Evolutionary conservation across 805 yeast species (phyloP), one percentile per base, ranked within the genome.

Genomic region (Lachancea kluyveri): DNA sequence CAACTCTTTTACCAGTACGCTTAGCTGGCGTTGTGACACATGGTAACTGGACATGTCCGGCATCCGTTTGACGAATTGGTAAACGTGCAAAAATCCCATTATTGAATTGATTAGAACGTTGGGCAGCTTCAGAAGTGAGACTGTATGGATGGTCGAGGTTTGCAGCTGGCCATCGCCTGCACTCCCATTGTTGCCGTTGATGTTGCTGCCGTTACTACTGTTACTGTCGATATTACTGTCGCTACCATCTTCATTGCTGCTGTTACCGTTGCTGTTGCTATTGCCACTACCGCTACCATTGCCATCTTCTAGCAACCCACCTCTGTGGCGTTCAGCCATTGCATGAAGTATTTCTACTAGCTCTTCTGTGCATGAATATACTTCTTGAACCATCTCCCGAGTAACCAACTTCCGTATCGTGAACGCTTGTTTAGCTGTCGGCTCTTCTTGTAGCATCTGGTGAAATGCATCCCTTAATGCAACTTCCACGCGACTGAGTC

Each of bases 31-130:
- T 21, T 31, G 38, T 8, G 47, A 39, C 7, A 46, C 33, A 24
- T 37, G 37, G 24, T 40, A 40, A 28, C 40, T 41, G 15, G 39
- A 38, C 16, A 40, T 42, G 26, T 39, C 21, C 4, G 51, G 52
- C 12, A 47, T 40, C 26, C 42, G 41, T 17, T 41, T 39, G 28
- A 48, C 23, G 21, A 49, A 51, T 17, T 42, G 44, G 27, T 41
- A 37, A 6, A 50, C 29, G 26, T 48, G 49, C 11, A 40, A 36
- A 28, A 50, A 46, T 9, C 57, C 57, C 23, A 43, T 31, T 17
- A 43, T 26, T 23, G 54, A 48, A 29, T 50, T 51, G 16, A 41
- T 41, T 21, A 50, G 17, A 19, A 45, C 52, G 14, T 35, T 22
- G 19, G 31, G 28, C 13, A 23, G 5, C 18, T 15, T 19, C 21